Conservation (phyloP, 768 basidiomycete species). For the Suillus ampliporus region DNA sequence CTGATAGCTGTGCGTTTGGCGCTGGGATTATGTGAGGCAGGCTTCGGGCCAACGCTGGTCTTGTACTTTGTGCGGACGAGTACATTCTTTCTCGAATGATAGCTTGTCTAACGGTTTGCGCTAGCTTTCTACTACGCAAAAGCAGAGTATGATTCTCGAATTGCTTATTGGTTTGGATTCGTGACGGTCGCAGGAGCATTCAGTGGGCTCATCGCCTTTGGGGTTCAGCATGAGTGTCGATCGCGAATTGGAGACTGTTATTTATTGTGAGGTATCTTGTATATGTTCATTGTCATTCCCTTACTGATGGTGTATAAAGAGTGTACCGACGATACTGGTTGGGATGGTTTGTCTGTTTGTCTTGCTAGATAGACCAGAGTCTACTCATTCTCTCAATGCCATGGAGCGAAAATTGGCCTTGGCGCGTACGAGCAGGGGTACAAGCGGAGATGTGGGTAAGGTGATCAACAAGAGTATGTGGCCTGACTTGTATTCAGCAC, state of each 20-base stretch:
- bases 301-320: conserved; percentile 39
- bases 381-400: conserved; percentile 56
- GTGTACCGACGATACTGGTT: conserved; percentile 61
- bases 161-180: conserved; percentile 78
- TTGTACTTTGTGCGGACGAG: conserved; percentile 19
- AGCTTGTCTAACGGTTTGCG: conserved; percentile 10
- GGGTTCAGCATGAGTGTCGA: conserved; percentile 31
- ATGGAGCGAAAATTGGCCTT: conserved; percentile 58
- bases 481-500: background rate
- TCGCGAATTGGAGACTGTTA: conserved; percentile 31
- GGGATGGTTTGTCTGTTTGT: conserved; percentile 56
- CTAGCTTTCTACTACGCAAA: conserved; percentile 75
- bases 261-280: conserved; percentile 67
- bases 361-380: conserved; percentile 69
- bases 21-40: conserved; percentile 25
- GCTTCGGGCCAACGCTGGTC: conserved; percentile 23
- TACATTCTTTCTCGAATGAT: conserved; percentile 20
- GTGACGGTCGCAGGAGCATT: conserved; percentile 66
- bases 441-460: conserved; percentile 63
- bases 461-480: conserved; percentile 58
- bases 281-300: background rate
- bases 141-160: conserved; percentile 58
- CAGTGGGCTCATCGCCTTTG: conserved; percentile 6
- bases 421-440: conserved; percentile 63
- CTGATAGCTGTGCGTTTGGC: conserved; percentile 21